Evolutionary conservation across 306 rosid genomes (phyloP).

Genomic region (Pueraria montana): DNA sequence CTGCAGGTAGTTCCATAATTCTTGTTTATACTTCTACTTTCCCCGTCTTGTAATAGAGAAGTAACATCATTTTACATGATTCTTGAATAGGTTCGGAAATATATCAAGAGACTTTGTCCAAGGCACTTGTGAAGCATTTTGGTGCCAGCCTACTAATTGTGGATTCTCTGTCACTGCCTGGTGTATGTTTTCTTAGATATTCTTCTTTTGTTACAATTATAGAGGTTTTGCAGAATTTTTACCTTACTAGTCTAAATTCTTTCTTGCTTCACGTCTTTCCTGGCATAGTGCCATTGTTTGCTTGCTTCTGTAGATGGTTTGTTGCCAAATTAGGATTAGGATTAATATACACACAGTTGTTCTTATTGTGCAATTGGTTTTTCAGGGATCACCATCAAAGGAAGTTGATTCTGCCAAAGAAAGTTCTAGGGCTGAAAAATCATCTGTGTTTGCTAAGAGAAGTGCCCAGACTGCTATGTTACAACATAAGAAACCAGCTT

Average conservation of each 20-base stretch:
- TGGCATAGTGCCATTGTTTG: background rate
- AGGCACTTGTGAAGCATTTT: constrained; percentile 93
- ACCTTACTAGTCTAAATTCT: background rate
- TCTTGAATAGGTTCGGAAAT: constrained; percentile 85
- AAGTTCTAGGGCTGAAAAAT: constrained; percentile 67
- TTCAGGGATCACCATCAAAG: constrained; percentile 69
- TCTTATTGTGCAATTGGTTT: constrained; percentile 34
- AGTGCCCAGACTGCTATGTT: constrained; percentile 58
- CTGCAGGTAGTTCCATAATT: constrained; percentile 69
- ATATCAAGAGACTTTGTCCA: constrained; percentile 86
- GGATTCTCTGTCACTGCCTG: constrained; percentile 89
- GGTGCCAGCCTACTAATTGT: constrained; percentile 81
- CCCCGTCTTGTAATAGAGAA: constrained; percentile 12
- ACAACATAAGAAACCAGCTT: constrained; percentile 80
- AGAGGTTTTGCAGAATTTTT: constrained; percentile 25
- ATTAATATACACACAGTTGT: constrained; percentile 2
- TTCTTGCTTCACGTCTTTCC: background rate
- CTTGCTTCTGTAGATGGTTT: constrained; percentile 24
- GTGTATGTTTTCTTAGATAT: constrained; percentile 65
- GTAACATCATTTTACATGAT: constrained; percentile 10
- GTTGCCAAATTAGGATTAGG: background rate
- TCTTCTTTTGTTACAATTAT: constrained; percentile 16
- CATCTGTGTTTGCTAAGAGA: constrained; percentile 63
- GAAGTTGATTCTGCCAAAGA: constrained; percentile 77
- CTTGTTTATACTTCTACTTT: constrained; percentile 32